These are phyloP conservation scores for Jackrogersella multiformis DNA, from an alignment of 495 filamentous ascomycete genomes.

Conservation along the genomic window DNA sequence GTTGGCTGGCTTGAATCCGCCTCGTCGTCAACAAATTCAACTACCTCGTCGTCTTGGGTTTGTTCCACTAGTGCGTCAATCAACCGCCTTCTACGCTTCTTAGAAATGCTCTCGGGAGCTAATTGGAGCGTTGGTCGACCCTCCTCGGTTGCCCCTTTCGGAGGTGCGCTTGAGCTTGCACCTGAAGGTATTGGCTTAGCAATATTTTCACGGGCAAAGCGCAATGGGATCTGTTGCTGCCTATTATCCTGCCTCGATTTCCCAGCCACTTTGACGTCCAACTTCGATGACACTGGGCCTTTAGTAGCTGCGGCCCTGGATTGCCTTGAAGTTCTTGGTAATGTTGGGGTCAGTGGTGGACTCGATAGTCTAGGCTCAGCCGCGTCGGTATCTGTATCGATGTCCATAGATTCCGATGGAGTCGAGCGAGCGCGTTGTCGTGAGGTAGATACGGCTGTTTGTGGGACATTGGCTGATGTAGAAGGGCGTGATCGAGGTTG, in stretches of 20 bases:
- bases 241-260: conserved; percentile 6
- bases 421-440: conserved; percentile 12
- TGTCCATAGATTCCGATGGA: conserved; percentile 28
- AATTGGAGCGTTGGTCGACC: conserved; percentile 5
- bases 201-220: conserved; percentile 42
- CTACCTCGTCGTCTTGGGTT: conserved; percentile 28
- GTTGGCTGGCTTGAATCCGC: conserved; percentile 20
- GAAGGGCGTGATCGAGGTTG: conserved; percentile 31
- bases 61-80: conserved; percentile 67
- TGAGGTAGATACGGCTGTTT: conserved; percentile 5
- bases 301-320: neutral
- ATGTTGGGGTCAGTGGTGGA: conserved; percentile 45
- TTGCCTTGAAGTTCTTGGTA: conserved; percentile 31
- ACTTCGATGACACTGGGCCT: conserved; percentile 7
- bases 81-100: conserved; percentile 56
- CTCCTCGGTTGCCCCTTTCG: conserved; percentile 8
- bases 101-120: conserved; percentile 23
- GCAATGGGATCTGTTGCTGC: conserved; percentile 52
- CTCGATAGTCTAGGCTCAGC: conserved; percentile 33
- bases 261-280: neutral
- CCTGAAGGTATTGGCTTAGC: conserved; percentile 4
- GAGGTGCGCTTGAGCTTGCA: neutral
- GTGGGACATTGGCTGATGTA: conserved; percentile 5
- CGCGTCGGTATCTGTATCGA: conserved; percentile 28
- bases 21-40: conserved; percentile 23